Evolutionary conservation across 257 asterid genomes (phyloP), one percentile per base, ranked within the genome.

Genomic region (Solanum pimpinellifolium): DNA sequence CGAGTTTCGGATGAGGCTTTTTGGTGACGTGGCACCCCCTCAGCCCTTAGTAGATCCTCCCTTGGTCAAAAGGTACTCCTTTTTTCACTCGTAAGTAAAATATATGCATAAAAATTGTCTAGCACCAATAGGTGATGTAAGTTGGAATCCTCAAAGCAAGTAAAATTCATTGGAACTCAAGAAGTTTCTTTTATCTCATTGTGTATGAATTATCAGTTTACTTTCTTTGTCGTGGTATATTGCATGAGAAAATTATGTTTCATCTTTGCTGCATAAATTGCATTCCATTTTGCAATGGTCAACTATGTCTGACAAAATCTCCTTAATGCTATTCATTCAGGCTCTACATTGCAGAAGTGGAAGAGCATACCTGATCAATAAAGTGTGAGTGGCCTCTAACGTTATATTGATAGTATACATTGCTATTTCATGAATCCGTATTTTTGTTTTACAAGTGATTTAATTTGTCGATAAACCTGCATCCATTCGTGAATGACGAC

Each of bases 281-380:
- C 14, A 15, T n/a, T 25, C 27, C 10, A 78, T 7, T 46, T 25
- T 78, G 66, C 41, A 86, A 68, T 85, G 85, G 46, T 80, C 86
- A 76, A 25, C 29, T 16, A 78, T 46, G 65, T 78, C 41, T 78
- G 42, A 78, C 7, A 14, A 47, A 47, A 47, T 46, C 33, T 78
- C 25, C n/a, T 46, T 78, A 14, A 25, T 78, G 65, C 41, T 77
- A 73, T 89, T 49, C 87, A 87, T 80, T 75, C 95, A 96, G 99
- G 89, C 91, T 76, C 93, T 96, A 84, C 97, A 93, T 85, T 87
- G 96, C 88, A 95, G 93, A 86, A 91, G 94, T 87, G 98, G 99
- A 88, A 95, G 94, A 90, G 99, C 99, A 3, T 95, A 93, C 91
- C 92, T 96, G 84, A 93, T 95, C 91, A 95, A 88, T 86, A 92